These are phyloP conservation scores for Cyphellophora europaea DNA, from an alignment of 2,329 filamentous ascomycete species.

Conservation along the genomic window DNA sequence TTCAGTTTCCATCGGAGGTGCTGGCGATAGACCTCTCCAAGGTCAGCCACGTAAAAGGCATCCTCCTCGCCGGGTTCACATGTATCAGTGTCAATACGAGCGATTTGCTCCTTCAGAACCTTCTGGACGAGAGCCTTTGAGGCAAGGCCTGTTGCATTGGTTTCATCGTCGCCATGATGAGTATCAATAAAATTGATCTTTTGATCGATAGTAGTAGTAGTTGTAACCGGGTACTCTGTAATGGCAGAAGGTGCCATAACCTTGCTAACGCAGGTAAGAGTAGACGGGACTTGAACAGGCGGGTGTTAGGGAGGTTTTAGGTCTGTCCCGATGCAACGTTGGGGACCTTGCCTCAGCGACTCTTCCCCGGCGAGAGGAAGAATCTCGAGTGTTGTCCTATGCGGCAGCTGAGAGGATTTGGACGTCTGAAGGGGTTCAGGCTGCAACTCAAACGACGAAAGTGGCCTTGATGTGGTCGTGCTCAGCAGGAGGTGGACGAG, in stretches of 20 bases:
- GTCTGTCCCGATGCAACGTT: constrained; percentile 76
- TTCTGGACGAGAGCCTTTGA: constrained; percentile 78
- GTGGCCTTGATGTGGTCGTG: constrained; percentile 11
- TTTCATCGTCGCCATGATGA: constrained; percentile 40
- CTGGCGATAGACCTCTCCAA: constrained; percentile 98
- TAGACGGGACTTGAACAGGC: constrained; percentile 22
- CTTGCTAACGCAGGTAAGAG: constrained; percentile 42
- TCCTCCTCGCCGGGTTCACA: constrained; percentile 93
- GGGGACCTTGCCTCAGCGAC: constrained; percentile 94
- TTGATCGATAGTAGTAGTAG: constrained; percentile 18
- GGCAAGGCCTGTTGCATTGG: constrained; percentile 31
- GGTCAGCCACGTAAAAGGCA: constrained; percentile 94
- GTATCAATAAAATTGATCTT: constrained; percentile 23
- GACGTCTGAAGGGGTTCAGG: constrained; percentile 33
- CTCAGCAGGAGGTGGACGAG: constrained; percentile 34
- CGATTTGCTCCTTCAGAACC: constrained; percentile 76
- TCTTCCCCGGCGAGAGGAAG: constrained; percentile 99
- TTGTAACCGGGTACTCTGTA: constrained; percentile 7
- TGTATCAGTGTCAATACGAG: constrained; percentile 72
- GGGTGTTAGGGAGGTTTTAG: constrained; percentile 88
- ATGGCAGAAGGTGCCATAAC: constrained; percentile 63
- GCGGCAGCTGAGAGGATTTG: constrained; percentile 84
- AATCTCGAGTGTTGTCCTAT: constrained; percentile 97
- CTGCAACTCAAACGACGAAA: constrained; percentile 14
- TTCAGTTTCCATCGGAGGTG: constrained; percentile 97